Percentiles rank a stretch among this genome's conserved stretches.
These are phyloP conservation scores for Adenanthera pavonina DNA, from an alignment of 306 rosid genomes.

Conservation along the genomic window DNA sequence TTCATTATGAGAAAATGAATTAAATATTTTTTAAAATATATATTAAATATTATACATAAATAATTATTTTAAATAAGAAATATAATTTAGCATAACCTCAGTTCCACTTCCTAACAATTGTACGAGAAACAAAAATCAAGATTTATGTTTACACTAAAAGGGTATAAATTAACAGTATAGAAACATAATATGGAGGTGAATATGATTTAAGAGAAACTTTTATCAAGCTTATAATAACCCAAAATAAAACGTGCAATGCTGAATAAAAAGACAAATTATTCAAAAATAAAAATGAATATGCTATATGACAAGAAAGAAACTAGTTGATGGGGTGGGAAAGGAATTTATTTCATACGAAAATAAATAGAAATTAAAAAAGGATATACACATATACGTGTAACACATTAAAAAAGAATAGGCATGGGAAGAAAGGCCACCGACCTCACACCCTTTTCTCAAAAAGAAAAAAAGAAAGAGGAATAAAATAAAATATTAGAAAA, in stretches of 20 bases:
- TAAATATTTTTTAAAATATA: no score
- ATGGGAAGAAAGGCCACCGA: conserved; percentile 6
- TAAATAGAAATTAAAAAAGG: neutral
- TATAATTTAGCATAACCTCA: neutral
- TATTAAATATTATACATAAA: neutral
- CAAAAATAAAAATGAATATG: neutral
- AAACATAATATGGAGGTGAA: neutral
- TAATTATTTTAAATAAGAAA: no score
- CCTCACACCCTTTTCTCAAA: neutral
- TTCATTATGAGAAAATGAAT: neutral
- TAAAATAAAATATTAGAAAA: conserved; percentile 21
- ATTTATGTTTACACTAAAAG: neutral
- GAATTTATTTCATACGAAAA: neutral
- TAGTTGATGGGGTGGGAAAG: conserved; percentile 1
- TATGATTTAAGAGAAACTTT: neutral
- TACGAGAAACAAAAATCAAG: no score
- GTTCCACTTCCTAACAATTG: neutral
- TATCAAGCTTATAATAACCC: neutral
- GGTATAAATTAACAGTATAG: neutral
- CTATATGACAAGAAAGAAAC: neutral
- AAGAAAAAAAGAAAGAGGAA: neutral
- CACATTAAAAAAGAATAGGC: neutral
- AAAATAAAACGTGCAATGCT: neutral
- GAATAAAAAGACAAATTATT: neutral
- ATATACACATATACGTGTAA: neutral